Base-by-base conservation (phyloP, 2,329 filamentous ascomycete species). In the Cordyceps militaris region DNA sequence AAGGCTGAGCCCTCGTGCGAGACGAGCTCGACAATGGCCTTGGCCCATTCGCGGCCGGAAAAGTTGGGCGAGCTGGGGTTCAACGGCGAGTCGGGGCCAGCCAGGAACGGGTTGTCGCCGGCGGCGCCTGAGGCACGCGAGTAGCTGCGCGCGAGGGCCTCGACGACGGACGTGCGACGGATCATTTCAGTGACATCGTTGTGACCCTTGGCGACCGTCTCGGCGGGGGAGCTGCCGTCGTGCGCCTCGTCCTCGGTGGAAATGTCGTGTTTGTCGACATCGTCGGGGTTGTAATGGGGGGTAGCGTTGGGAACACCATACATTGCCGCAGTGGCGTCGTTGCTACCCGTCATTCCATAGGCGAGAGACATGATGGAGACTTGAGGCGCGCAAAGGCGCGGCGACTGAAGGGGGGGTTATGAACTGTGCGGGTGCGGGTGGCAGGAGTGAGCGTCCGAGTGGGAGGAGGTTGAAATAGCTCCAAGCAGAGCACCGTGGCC, bases 31-130 rank as follows among this genome's bases (percentile, higher is more conserved):
- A 81, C 75, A 19, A 84, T 66, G 19, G 79, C 73, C 70, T 80
- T 81, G 50, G 79, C 78, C 83, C 83, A 86, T 30, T 74, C 72
- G 46, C 74, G 73, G n/a, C 74, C 73, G 51, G 71, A 76, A 66
- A 82, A 82, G 59, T 78, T 73, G 19, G 68, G 67, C 6, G 74
- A 79, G 50, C 64, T 65, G 3, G 79, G 79, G 61, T 82, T 78
- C 40, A 81, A 62, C 0, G 74, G 70, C 7, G 78, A 79, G 58
- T 78, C 69, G 43, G 74, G 69, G 7, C 66, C 71, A 40, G 69
- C 69, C 23, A 72, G 63, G 1, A 82, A 83, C 11, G 78, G 74
- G 63, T 83, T 81, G 55, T 73, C 74, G 9, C 62, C 57, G 30
- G 64, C 67, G 26, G 30, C 46, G 16, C 47, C 57, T 4, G 75